phyloP scores from a whole-genome alignment of 2,329 filamentous ascomycete genomes.

The Epichloe gansuensis region DNA sequence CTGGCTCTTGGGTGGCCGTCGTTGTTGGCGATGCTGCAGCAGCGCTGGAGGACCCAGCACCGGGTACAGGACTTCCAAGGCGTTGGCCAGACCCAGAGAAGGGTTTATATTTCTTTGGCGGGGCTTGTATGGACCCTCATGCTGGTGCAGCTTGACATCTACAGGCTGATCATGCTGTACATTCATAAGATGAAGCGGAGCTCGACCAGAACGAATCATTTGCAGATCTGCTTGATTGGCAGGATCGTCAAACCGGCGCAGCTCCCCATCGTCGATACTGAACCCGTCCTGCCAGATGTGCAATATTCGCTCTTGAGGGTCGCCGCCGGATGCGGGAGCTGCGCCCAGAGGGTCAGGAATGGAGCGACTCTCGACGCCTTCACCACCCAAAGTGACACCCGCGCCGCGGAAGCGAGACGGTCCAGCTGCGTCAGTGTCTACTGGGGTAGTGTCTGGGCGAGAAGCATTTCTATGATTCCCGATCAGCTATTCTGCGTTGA shows the following conservation, averaged over 20 bases:
- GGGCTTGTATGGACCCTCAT: slow-evolving; percentile 58
- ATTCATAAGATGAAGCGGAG: slow-evolving; percentile 66
- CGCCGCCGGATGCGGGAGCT: slow-evolving; percentile 17
- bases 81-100: slow-evolving; percentile 62
- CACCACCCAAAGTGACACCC: slow-evolving; percentile 67
- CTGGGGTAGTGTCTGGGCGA: slow-evolving; percentile 37
- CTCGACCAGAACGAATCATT: slow-evolving; percentile 66
- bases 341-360: slow-evolving; percentile 47
- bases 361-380: slow-evolving; percentile 56
- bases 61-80: slow-evolving; percentile 66
- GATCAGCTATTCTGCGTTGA: neutral
- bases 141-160: slow-evolving; percentile 67
- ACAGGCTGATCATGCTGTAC: slow-evolving; percentile 64
- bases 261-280: slow-evolving; percentile 69
- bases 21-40: slow-evolving; percentile 24
- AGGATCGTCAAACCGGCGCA: slow-evolving; percentile 70
- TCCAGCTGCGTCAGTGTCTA: slow-evolving; percentile 35
- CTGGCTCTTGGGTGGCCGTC: slow-evolving; percentile 19
- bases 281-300: slow-evolving; percentile 79
- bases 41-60: slow-evolving; percentile 23
- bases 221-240: slow-evolving; percentile 58
- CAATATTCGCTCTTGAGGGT: slow-evolving; percentile 54
- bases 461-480: slow-evolving; percentile 42
- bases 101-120: slow-evolving; percentile 65
- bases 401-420: slow-evolving; percentile 52